These are phyloP conservation scores for Podospora didyma DNA, from an alignment of 495 filamentous ascomycete genomes.

Conservation along the genomic window DNA sequence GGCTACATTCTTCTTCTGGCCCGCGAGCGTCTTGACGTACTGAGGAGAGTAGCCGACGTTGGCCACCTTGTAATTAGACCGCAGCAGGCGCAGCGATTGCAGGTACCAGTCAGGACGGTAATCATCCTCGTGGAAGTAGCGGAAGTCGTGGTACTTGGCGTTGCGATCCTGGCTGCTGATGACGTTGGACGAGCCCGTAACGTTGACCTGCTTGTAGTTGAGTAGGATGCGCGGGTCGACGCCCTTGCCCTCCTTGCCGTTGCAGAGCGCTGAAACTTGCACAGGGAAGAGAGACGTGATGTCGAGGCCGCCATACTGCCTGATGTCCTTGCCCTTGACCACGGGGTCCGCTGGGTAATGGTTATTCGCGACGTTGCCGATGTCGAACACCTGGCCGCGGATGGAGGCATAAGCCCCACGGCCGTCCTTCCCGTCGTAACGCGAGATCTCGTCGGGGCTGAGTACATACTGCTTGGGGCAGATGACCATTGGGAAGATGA, in stretches of 20 bases:
- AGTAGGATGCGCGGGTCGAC: slow-evolving; percentile 71
- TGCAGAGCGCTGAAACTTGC: slow-evolving; percentile 89
- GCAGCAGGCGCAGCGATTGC: slow-evolving; percentile 75
- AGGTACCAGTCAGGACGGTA: slow-evolving; percentile 85
- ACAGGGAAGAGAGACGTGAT: slow-evolving; percentile 87
- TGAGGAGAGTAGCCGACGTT: slow-evolving; percentile 78
- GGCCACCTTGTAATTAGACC: slow-evolving; percentile 77
- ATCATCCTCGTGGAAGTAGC: slow-evolving; percentile 68
- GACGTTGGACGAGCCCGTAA: slow-evolving; percentile 57
- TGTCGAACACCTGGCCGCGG: slow-evolving; percentile 84
- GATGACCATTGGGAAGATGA: slow-evolving; percentile 81
- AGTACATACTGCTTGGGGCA: slow-evolving; percentile 90
- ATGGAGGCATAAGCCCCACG: slow-evolving; percentile 66
- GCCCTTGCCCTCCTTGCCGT: slow-evolving; percentile 59
- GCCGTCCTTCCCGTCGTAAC: slow-evolving; percentile 68
- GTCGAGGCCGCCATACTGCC: slow-evolving; percentile 80
- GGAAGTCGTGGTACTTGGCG: slow-evolving; percentile 87
- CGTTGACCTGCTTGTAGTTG: slow-evolving; percentile 75
- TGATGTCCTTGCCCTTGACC: slow-evolving; percentile 57
- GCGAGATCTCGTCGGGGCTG: slow-evolving; percentile 70
- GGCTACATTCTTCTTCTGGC: slow-evolving; percentile 62
- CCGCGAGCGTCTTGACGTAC: slow-evolving; percentile 68
- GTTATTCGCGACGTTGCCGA: slow-evolving; percentile 64
- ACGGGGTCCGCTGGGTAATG: slow-evolving; percentile 79
- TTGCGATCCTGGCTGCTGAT: slow-evolving; percentile 69